These are phyloP conservation scores for Sicyos edulis DNA, from an alignment of 306 rosid species.

Conservation along the genomic window DNA sequence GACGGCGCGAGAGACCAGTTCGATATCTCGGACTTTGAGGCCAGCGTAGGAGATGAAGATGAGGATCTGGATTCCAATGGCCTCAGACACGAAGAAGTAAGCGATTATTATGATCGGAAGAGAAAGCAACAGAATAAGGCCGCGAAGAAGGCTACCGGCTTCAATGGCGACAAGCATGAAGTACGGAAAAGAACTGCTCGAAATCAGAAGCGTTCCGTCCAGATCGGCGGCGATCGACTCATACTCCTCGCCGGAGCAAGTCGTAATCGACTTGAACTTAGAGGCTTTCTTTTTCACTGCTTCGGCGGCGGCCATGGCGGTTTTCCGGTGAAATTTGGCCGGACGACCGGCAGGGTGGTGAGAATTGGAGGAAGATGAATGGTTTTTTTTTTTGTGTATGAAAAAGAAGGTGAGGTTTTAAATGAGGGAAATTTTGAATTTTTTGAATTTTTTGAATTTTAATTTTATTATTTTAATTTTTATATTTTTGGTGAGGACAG, in stretches of 20 bases:
- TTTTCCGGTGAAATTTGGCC: background rate
- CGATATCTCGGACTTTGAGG: slow-evolving; percentile 82
- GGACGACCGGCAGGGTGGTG: background rate
- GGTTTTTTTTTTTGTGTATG: background rate
- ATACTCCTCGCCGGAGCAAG: slow-evolving; percentile 34
- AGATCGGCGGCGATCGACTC: slow-evolving; percentile 84
- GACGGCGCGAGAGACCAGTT: slow-evolving; percentile 85
- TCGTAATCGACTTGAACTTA: slow-evolving; percentile 47
- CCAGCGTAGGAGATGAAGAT: slow-evolving; percentile 89
- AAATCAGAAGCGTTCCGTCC: slow-evolving; percentile 76
- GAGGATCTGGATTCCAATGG: slow-evolving; percentile 89
- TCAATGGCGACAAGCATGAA: slow-evolving; percentile 93
- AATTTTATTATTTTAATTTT: background rate
- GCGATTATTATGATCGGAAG: slow-evolving; percentile 66
- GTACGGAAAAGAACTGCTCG: slow-evolving; percentile 81
- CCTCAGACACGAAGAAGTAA: slow-evolving; percentile 77
- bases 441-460: background rate
- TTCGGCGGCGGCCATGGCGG: slow-evolving; percentile 28
- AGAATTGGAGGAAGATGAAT: background rate
- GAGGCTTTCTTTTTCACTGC: slow-evolving; percentile 34
- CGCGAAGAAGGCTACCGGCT: slow-evolving; percentile 92
- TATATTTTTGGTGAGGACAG: background rate
- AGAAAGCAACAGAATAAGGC: slow-evolving; percentile 76
- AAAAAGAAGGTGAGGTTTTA: slow-evolving; percentile 24
- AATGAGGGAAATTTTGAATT: background rate